Evolutionary conservation across 768 basidiomycete genomes (phyloP).

Genomic region (Lactifluus volemus): DNA sequence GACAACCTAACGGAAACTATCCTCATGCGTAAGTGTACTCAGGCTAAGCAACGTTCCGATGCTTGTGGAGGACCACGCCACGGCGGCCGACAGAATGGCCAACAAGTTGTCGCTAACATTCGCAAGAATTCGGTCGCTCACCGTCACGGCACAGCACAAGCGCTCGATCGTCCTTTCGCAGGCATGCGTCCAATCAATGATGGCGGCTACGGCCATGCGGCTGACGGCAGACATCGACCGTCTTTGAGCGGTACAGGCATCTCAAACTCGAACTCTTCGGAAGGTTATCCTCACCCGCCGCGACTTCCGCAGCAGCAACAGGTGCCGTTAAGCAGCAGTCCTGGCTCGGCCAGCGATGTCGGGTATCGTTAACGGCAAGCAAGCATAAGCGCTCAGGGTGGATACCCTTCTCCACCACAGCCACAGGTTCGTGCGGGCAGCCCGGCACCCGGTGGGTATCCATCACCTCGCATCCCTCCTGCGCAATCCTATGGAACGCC

Average conservation of each 20-base stretch:
- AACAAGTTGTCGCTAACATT: constrained; percentile 45
- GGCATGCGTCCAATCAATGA: background rate
- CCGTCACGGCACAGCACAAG: constrained; percentile 13
- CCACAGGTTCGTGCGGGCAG: background rate
- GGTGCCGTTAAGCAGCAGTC: background rate
- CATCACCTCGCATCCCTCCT: background rate
- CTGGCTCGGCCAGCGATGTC: background rate
- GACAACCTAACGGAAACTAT: constrained; percentile 68
- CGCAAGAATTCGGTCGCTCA: constrained; percentile 39
- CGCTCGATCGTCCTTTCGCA: constrained; percentile 4
- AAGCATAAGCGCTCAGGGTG: background rate
- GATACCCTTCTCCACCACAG: background rate
- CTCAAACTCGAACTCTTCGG: background rate
- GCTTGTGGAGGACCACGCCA: constrained; percentile 20
- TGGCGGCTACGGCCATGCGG: background rate
- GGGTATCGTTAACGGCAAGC: background rate
- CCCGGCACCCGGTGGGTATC: background rate
- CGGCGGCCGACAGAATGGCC: constrained; percentile 27
- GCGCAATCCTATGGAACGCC: background rate
- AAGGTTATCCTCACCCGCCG: constrained; percentile 6
- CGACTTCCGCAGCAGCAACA: constrained; percentile 16
- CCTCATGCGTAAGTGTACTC: constrained; percentile 76
- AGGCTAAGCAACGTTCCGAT: constrained; percentile 51
- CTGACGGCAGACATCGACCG: constrained; percentile 5
- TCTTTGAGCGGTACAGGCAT: too few species aligned